Percentiles rank a stretch among this genome's conserved stretches.
These are phyloP conservation scores for Lupinus albus DNA, from an alignment of 306 rosid species.

Conservation along the genomic window DNA sequence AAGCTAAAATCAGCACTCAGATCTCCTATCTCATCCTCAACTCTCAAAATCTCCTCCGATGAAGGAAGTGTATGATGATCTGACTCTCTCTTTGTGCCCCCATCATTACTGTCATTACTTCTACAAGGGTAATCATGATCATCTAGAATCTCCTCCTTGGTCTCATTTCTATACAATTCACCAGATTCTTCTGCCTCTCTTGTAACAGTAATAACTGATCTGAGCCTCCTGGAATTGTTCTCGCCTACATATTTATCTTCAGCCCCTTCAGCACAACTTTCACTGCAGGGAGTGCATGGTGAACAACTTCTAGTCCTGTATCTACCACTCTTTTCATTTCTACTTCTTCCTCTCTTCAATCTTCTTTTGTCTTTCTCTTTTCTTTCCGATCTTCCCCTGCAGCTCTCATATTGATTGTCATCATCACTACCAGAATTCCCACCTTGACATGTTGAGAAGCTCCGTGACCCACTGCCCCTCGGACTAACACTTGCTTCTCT, in stretches of 20 bases:
- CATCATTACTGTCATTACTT: slow-evolving; percentile 70
- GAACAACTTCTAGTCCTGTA: slow-evolving; percentile 67
- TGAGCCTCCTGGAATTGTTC: slow-evolving; percentile 56
- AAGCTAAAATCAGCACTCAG: slow-evolving; percentile 37
- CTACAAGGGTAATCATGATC: slow-evolving; percentile 72
- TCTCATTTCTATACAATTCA: slow-evolving; percentile 46
- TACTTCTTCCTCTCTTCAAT: slow-evolving; percentile 45
- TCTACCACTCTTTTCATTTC: slow-evolving; percentile 49
- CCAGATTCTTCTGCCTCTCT: slow-evolving; percentile 47
- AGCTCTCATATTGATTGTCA: slow-evolving; percentile 48
- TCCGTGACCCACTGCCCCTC: slow-evolving; percentile 45
- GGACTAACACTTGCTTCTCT: slow-evolving; percentile 55
- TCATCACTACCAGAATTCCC: slow-evolving; percentile 50
- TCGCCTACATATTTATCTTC: slow-evolving; percentile 45
- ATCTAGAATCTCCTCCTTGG: slow-evolving; percentile 65
- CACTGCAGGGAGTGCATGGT: slow-evolving; percentile 41
- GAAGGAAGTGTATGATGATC: slow-evolving; percentile 41
- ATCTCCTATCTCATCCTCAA: slow-evolving; percentile 49
- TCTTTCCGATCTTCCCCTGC: slow-evolving; percentile 51
- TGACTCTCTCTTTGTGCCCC: slow-evolving; percentile 53
- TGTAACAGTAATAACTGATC: slow-evolving; percentile 63
- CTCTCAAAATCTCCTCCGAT: slow-evolving; percentile 43
- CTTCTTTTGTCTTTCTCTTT: slow-evolving; percentile 48
- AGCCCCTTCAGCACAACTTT: slow-evolving; percentile 44
- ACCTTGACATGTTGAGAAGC: slow-evolving; percentile 58